Evolutionary conservation across 441 rosid genomes (phyloP), one percentile per base, ranked within the genome.

Genomic region (Euphorbia celastroides): DNA sequence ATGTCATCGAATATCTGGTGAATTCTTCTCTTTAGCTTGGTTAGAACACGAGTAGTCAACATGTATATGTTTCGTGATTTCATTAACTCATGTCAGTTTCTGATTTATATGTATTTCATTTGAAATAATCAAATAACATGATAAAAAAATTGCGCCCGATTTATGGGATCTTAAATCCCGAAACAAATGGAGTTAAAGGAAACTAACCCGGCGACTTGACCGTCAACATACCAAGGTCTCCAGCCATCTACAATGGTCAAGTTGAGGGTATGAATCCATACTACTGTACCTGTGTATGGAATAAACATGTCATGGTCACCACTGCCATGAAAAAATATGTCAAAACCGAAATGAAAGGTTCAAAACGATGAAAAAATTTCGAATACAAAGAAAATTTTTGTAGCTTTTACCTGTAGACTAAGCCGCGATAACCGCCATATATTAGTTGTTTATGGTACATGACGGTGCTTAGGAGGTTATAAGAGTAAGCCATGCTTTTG

Each of bases 161-260:
- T n/a, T n/a, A n/a, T n/a, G n/a, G n/a, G n/a, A n/a, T n/a, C n/a
- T n/a, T n/a, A n/a, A n/a, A n/a, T n/a, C n/a, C n/a, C n/a, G 27
- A 50, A 16, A 31, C 6, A 52, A 55, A 52, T 22, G 12, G 36
- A 34, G 38, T n/a, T 34, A 61, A 17, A 13, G n/a, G 64, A 41
- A 8, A 68, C 76, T 10, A 27, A 73, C 77, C 77, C 77, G 22
- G 80, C 72, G 26, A 70, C 38, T 58, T 77, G 80, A 34, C 80
- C 80, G 5, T 66, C 72, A 5, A 76, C 80, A 34, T 69, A 76
- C 80, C 80, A 76, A 5, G 74, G 77, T 62, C 71, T 57, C 80
- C 80, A 76, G 8, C 9, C 62, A 66, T 69, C 62, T 19, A 22
- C 52, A 36, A 38, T 32, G 2, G 66, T 65, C 34, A 72, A 57